Percentiles rank a stretch among this genome's conserved stretches.
These are phyloP conservation scores for Phellopilus nigrolimitatus DNA, from an alignment of 1,284 basidiomycete species.

Conservation along the genomic window DNA sequence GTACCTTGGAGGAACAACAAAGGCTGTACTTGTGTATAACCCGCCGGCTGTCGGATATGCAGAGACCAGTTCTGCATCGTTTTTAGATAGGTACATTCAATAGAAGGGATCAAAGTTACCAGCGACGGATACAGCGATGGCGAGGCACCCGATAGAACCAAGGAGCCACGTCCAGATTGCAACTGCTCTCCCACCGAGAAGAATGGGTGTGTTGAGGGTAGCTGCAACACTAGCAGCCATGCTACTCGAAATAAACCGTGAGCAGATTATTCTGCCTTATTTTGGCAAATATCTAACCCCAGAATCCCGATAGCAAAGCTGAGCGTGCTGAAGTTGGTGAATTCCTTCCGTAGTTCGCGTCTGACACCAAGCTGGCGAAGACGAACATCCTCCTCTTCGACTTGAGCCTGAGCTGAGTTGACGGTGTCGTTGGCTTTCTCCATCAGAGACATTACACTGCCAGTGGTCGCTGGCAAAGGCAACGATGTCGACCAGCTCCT, in stretches of 20 bases:
- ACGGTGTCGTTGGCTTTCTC: not conserved
- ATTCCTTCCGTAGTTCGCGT: conserved; percentile 22
- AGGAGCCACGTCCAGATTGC: conserved; percentile 25
- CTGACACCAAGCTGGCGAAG: conserved; percentile 20
- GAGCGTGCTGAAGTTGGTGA: conserved; percentile 23
- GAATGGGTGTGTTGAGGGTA: conserved; percentile 23
- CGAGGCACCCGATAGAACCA: conserved; percentile 22
- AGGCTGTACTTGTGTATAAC: conserved; percentile 22
- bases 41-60: conserved; percentile 24
- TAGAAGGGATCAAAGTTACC: no score
- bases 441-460: no score
- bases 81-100: no score
- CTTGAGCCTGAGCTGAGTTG: not conserved
- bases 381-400: conserved; percentile 19
- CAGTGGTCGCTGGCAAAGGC: not conserved
- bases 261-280: not conserved
- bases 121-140: conserved; percentile 23
- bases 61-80: conserved; percentile 20
- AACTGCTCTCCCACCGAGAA: conserved; percentile 22
- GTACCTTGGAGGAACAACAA: conserved; percentile 20
- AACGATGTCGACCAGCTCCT: not conserved
- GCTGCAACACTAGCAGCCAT: conserved; percentile 22
- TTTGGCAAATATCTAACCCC: conserved; percentile 15
- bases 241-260: conserved; percentile 6
- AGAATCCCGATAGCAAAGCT: conserved; percentile 24